Evolutionary conservation across 2,329 filamentous ascomycete genomes (phyloP).

Genomic region (Trichoderma brevicompactum): DNA sequence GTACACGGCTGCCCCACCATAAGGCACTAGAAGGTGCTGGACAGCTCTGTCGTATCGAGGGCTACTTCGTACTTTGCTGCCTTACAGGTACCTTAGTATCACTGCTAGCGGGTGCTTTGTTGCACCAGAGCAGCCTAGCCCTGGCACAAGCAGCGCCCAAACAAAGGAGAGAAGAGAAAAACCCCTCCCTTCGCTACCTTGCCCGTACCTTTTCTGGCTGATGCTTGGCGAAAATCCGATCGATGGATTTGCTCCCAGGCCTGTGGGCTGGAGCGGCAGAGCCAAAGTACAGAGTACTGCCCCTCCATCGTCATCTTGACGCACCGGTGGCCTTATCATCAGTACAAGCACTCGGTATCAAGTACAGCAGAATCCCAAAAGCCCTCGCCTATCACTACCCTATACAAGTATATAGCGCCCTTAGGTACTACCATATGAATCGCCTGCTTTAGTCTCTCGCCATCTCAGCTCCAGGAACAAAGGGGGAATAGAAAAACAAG

Average conservation of each 20-base stretch:
- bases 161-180: background rate
- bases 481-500: background rate
- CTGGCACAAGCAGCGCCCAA: background rate
- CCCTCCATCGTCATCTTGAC: constrained; percentile 27
- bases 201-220: background rate
- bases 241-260: constrained; percentile 1
- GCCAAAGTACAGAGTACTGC: background rate
- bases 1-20: constrained; percentile 28
- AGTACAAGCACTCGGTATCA: too few species aligned
- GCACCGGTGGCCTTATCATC: constrained; percentile 3
- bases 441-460: too few species aligned
- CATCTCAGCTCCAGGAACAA: too few species aligned
- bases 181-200: background rate
- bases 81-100: constrained; percentile 4
- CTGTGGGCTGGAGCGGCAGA: background rate
- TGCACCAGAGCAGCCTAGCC: background rate
- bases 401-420: too few species aligned
- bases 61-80: background rate
- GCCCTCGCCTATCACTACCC: constrained; percentile 5
- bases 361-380: background rate
- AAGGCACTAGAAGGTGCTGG: constrained; percentile 25
- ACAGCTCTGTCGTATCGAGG: constrained; percentile 12
- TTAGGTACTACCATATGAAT: too few species aligned
- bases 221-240: constrained; percentile 10
- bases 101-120: background rate